Evolutionary conservation across 2,329 filamentous ascomycete species (phyloP).

Genomic region (Colletotrichum spaethianum): DNA sequence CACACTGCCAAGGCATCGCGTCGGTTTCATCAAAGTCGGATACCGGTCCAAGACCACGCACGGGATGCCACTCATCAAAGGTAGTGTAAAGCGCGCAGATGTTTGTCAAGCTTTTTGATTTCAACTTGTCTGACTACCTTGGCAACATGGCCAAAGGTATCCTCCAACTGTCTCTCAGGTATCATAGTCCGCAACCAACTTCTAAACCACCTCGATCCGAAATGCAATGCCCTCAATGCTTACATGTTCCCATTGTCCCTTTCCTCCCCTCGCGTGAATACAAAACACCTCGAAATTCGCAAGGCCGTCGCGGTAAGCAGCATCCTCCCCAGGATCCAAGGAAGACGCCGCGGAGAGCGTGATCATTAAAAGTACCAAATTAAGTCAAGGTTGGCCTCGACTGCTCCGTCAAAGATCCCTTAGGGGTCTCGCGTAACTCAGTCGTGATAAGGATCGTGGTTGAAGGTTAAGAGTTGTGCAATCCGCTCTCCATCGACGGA

Average conservation of each 20-base stretch:
- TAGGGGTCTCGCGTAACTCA: conserved; percentile 11
- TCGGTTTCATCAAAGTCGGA: not conserved
- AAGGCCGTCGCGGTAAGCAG: conserved; percentile 21
- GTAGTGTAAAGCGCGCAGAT: not conserved
- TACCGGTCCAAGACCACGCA: not conserved
- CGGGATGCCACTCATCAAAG: too few species aligned
- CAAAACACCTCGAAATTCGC: conserved; percentile 12
- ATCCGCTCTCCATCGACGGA: conserved; percentile 40
- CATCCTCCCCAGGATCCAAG: conserved; percentile 8
- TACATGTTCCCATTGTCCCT: conserved; percentile 3
- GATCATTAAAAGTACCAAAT: conserved; percentile 37
- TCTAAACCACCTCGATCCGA: not conserved
- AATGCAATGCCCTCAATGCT: conserved; percentile 18
- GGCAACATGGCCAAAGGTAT: conserved; percentile 7
- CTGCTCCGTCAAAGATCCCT: conserved; percentile 8
- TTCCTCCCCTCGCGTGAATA: conserved; percentile 13
- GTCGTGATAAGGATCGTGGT: conserved; percentile 35
- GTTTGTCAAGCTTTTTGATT: conserved; percentile 16
- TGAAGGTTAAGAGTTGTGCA: conserved; percentile 30
- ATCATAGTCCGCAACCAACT: conserved; percentile 17
- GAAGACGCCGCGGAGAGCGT: conserved; percentile 23
- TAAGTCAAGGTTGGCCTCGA: conserved; percentile 27
- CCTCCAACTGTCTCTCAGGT: conserved; percentile 12
- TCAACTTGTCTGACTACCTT: conserved; percentile 12
- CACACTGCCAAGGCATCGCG: not conserved